phyloP scores from a whole-genome alignment of 495 filamentous ascomycete genomes.

The Aspergillus steynii region DNA sequence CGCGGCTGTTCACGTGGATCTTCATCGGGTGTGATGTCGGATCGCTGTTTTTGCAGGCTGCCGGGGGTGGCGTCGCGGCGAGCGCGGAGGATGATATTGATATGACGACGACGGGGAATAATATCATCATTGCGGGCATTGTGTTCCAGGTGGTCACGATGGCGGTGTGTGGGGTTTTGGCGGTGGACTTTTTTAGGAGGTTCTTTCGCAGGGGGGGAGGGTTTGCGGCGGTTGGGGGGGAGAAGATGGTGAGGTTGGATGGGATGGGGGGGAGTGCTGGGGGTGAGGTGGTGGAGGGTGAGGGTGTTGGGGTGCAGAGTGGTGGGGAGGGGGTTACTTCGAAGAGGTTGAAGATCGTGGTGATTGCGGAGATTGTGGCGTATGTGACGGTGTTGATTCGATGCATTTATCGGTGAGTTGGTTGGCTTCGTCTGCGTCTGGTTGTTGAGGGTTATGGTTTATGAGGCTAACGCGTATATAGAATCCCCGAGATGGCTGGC shows the following conservation, averaged over 20 bases:
- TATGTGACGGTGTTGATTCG: conserved; percentile 62
- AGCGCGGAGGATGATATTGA: conserved; percentile 34
- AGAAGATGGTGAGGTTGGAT: conserved; percentile 26
- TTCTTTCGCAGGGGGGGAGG: conserved; percentile 38
- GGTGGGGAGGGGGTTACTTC: neutral
- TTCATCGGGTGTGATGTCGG: conserved; percentile 68
- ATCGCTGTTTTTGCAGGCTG: conserved; percentile 63
- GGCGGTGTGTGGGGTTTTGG: conserved; percentile 53
- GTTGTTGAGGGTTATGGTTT: too few relatives aligned
- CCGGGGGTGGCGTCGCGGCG: conserved; percentile 63
- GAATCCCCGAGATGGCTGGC: conserved; percentile 54
- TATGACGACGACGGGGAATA: conserved; percentile 38
- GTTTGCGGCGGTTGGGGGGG: conserved; percentile 26
- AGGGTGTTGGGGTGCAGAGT: neutral
- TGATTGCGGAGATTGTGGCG: conserved; percentile 52
- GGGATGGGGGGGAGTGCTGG: neutral
- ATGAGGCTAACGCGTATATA: neutral
- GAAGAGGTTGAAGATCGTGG: conserved; percentile 44
- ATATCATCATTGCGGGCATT: conserved; percentile 72
- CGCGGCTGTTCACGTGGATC: conserved; percentile 62
- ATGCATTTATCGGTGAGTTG: conserved; percentile 63
- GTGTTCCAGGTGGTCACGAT: conserved; percentile 68
- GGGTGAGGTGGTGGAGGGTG: neutral
- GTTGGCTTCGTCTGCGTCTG: neutral
- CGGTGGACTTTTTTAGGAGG: conserved; percentile 50